A percentile compares a stretch with the other conserved stretches of the same genome.
phyloP scores from a whole-genome alignment of 2,329 filamentous ascomycete species.

The Fusarium transvaalense region DNA sequence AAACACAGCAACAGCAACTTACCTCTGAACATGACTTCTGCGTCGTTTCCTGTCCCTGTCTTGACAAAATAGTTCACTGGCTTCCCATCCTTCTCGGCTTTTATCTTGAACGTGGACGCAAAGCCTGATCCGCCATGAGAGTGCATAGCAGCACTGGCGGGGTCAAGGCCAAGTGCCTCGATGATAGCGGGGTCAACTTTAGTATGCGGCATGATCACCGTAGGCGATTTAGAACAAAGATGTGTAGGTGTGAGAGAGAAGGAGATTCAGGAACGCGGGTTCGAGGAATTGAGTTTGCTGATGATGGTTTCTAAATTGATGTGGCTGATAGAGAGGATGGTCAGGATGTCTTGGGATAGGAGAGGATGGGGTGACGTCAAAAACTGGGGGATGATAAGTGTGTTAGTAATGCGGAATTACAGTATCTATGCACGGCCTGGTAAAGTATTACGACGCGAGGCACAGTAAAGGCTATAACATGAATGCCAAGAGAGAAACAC shows the following conservation, averaged over 20 bases:
- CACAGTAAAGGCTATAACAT: background rate
- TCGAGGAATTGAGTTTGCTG: background rate
- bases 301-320: background rate
- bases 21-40: slow-evolving; percentile 79
- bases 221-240: background rate
- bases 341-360: slow-evolving; percentile 39
- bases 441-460: slow-evolving; percentile 5
- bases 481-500: background rate
- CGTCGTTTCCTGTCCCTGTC: slow-evolving; percentile 69
- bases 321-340: background rate
- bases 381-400: slow-evolving; percentile 19
- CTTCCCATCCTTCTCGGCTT: slow-evolving; percentile 60
- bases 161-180: slow-evolving; percentile 67
- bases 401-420: slow-evolving; percentile 40
- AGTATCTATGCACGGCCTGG: slow-evolving; percentile 7
- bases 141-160: slow-evolving; percentile 69
- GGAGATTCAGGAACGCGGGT: background rate
- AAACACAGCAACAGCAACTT: slow-evolving; percentile 26
- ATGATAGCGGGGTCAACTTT: slow-evolving; percentile 29
- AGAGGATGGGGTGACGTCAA: slow-evolving; percentile 49
- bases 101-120: slow-evolving; percentile 73
- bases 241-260: background rate
- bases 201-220: slow-evolving; percentile 28
- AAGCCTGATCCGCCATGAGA: slow-evolving; percentile 76
- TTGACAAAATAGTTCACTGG: slow-evolving; percentile 78